Evolutionary conservation across 352 stramenopile species (phyloP), one percentile per base, ranked within the genome.

Genomic region (Phytophthora quininea): DNA sequence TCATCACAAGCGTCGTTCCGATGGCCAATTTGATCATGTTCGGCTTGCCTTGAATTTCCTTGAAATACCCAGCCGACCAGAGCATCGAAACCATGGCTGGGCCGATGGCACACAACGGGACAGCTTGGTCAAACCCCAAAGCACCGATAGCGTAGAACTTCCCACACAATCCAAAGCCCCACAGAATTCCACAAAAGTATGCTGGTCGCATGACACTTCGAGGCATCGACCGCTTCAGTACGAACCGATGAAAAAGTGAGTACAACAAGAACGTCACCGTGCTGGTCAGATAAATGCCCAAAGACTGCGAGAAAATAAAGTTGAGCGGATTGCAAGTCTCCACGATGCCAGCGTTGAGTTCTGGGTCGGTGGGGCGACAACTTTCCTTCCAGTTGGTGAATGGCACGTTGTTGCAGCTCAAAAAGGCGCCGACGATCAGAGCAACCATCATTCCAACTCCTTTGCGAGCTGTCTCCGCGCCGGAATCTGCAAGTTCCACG

Each of bases 21-120:
- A 88, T n/a, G 0, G 69, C 76, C n/a, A 95, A 70, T 12, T 80
- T 86, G 48, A 70, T 35, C 14, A 90, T 71, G 58, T 95, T 93
- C 24, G 73, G 67, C 45, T 56, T 55, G 31, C 87, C 87, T 69
- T 92, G 79, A 54, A 95, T 93, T 65, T 95, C 87, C 38, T 86
- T 86, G 57, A 95, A 95, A 68, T 93, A 93, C 29, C 76, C 71
- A 3, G 85, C 87, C 0, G 85, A 93, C 87, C 87, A 95, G 52
- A 95, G 76, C 87, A 93, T 93, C 15, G 87, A 92, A n/a, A 95
- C 77, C 79, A 93, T 92, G 14, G 85, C 87, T 0, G 87, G 87
- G 3, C 85, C 87, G 54, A 95, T 93, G 48, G 84, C 88, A 46
- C 83, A 87, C 31, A 95, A 74, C 29, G 85, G 87, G 69, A 91